A percentile compares a stretch with the other conserved stretches of the same genome.
Conservation (phyloP, 2,329 filamentous ascomycete genomes). For the Thelonectria olida region DNA sequence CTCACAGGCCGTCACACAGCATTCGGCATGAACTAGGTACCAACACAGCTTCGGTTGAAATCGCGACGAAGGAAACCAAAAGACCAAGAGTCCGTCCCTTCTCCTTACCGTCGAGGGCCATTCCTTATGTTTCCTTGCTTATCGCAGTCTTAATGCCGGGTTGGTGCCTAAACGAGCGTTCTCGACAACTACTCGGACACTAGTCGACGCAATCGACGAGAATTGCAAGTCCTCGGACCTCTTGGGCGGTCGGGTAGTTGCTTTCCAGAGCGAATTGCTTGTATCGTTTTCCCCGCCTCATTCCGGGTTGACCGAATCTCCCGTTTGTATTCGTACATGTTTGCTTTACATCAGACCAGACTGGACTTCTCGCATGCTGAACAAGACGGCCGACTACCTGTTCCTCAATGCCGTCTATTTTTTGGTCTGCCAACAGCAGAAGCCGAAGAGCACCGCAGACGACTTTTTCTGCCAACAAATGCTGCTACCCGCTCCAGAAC, state of each 20-base stretch:
- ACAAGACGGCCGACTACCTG: background rate
- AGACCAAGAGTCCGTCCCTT: background rate
- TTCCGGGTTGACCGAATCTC: background rate
- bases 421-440: slow-evolving; percentile 3
- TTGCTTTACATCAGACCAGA: background rate
- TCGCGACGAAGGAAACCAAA: background rate
- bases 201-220: background rate
- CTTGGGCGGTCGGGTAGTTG: background rate
- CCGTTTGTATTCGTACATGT: background rate
- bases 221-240: background rate
- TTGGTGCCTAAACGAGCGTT: slow-evolving; percentile 15
- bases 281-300: background rate
- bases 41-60: background rate
- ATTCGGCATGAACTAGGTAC: slow-evolving; percentile 3
- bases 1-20: slow-evolving; percentile 9
- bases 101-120: background rate
- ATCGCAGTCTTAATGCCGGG: background rate
- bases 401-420: slow-evolving; percentile 3
- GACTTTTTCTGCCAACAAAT: background rate
- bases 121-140: background rate
- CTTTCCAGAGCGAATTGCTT: background rate
- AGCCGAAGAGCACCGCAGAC: background rate
- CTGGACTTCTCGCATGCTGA: background rate
- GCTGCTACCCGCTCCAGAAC: background rate
- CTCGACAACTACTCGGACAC: background rate